Conservation (phyloP, 2,329 filamentous ascomycete genomes). For the Diplodia sapinea region DNA sequence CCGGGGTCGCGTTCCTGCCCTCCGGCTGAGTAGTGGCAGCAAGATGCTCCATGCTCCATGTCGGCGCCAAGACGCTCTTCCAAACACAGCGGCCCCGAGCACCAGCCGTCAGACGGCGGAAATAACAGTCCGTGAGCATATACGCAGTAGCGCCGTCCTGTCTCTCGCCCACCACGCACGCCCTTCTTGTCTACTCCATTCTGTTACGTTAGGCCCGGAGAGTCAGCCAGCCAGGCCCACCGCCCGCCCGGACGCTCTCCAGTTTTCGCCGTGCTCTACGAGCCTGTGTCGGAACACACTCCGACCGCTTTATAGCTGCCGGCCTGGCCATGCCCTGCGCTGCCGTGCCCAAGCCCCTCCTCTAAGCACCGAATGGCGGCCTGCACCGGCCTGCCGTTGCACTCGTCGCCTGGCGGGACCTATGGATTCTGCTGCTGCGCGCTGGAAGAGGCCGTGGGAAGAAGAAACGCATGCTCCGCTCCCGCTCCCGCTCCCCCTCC, state of each 20-base stretch:
- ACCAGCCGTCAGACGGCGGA: constrained; percentile 26
- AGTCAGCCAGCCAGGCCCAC: constrained; percentile 28
- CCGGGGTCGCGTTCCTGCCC: not conserved
- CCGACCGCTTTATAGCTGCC: constrained; percentile 23
- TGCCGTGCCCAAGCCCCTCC: not conserved
- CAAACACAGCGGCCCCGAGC: not conserved
- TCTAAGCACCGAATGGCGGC: constrained; percentile 39
- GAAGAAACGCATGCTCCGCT: constrained; percentile 33
- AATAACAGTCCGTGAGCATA: constrained; percentile 28
- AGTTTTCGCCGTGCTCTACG: constrained; percentile 22
- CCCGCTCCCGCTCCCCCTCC: not conserved
- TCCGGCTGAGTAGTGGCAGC: not conserved
- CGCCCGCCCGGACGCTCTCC: constrained; percentile 6
- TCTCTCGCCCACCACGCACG: not conserved
- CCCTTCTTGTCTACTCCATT: not conserved
- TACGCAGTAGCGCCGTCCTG: constrained; percentile 3
- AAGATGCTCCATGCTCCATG: not conserved
- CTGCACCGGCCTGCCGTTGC: constrained; percentile 34
- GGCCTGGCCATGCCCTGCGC: constrained; percentile 1
- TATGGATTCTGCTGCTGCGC: constrained; percentile 41
- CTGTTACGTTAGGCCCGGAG: constrained; percentile 11
- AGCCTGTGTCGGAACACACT: constrained; percentile 6
- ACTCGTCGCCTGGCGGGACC: constrained; percentile 36
- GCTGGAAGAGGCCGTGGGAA: constrained; percentile 44
- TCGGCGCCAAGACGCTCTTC: not conserved